Evolutionary conservation across 2,329 filamentous ascomycete genomes (phyloP).

Genomic region (Aureobasidium pullulans): DNA sequence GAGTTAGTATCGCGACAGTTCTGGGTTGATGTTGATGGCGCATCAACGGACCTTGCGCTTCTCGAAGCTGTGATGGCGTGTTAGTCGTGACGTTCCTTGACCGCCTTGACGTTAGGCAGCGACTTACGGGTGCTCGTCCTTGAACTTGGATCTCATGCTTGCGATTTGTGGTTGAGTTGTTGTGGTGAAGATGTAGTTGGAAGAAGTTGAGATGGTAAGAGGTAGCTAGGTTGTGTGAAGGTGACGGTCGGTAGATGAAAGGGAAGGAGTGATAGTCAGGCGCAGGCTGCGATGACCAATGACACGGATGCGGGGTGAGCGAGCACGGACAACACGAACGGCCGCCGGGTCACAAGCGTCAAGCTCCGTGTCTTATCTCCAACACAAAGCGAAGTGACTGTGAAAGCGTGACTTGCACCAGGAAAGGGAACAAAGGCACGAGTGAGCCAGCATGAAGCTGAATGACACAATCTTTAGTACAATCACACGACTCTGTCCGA

Average conservation of each 20-base stretch:
- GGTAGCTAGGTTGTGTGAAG: background rate
- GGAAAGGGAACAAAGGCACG: background rate
- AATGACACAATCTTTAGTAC: background rate
- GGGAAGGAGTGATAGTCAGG: background rate
- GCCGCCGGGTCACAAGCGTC: background rate
- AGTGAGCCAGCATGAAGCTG: background rate
- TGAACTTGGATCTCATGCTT: constrained; percentile 98
- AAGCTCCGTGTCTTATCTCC: constrained; percentile 5
- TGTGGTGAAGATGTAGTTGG: constrained; percentile 5
- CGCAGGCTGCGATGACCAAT: constrained; percentile 12
- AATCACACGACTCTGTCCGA: background rate
- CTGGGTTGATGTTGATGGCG: background rate
- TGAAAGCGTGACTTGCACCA: background rate
- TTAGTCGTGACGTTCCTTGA: constrained; percentile 16
- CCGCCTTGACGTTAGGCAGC: constrained; percentile 6
- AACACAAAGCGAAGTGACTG: background rate
- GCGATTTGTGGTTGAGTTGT: constrained; percentile 24
- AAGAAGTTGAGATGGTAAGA: background rate
- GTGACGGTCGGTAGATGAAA: constrained; percentile 1
- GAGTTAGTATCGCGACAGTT: constrained; percentile 2
- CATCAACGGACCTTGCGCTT: constrained; percentile 71
- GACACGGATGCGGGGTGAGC: constrained; percentile 8
- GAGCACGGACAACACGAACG: constrained; percentile 5
- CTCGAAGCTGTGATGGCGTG: constrained; percentile 56
- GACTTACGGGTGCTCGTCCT: constrained; percentile 84